These are phyloP conservation scores for Fistulinella prunicolor DNA, from an alignment of 768 basidiomycete genomes.

Conservation along the genomic window DNA sequence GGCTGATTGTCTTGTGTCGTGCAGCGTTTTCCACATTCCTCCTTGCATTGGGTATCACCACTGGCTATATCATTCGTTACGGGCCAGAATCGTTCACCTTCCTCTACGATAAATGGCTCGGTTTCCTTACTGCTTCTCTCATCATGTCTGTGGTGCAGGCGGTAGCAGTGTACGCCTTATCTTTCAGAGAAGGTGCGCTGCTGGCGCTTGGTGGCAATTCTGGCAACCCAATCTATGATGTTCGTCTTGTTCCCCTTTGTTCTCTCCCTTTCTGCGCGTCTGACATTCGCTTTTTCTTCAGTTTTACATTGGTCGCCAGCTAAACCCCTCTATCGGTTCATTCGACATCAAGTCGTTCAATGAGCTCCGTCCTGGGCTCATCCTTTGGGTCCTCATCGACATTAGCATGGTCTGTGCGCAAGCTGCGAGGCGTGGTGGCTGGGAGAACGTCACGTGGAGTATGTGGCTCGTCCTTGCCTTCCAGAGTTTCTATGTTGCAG, in stretches of 20 bases:
- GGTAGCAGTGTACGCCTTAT: conserved; percentile 61
- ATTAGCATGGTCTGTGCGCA: conserved; percentile 92
- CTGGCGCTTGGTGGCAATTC: conserved; percentile 93
- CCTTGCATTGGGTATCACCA: conserved; percentile 69
- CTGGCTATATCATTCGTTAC: conserved; percentile 65
- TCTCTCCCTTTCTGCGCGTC: neutral
- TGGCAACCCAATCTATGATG: conserved; percentile 86
- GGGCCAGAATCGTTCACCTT: conserved; percentile 85
- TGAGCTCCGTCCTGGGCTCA: conserved; percentile 53
- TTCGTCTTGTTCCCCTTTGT: conserved; percentile 37
- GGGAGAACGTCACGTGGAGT: conserved; percentile 72
- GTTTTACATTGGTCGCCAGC: conserved; percentile 93
- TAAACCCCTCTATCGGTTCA: conserved; percentile 82
- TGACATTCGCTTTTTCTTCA: conserved; percentile 30
- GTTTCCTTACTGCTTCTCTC: conserved; percentile 79
- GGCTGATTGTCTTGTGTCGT: neutral
- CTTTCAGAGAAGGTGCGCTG: conserved; percentile 66
- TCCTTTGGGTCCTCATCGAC: conserved; percentile 90
- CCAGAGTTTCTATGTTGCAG: conserved; percentile 84
- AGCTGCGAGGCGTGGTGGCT: conserved; percentile 69
- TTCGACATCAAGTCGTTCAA: conserved; percentile 70
- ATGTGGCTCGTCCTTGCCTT: conserved; percentile 88
- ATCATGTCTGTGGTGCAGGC: conserved; percentile 78
- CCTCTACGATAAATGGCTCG: conserved; percentile 89
- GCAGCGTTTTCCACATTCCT: conserved; percentile 87